Conservation (phyloP, 352 stramenopile species). For the Paralagenidium karlingii region DNA sequence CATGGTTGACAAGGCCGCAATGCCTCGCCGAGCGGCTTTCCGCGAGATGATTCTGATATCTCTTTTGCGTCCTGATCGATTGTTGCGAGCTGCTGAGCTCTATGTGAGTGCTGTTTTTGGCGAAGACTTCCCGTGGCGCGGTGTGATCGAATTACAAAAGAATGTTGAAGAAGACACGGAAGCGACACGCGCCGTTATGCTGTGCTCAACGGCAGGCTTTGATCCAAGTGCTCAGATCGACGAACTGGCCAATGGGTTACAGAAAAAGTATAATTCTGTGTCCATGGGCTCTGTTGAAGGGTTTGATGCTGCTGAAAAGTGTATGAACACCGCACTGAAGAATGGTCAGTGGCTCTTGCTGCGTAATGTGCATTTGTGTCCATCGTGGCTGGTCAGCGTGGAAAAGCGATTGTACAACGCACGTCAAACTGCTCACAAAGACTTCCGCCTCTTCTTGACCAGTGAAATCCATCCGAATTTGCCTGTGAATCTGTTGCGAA, state of each 20-base stretch:
- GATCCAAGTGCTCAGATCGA: conserved; percentile 97
- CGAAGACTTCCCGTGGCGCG: conserved; percentile 88
- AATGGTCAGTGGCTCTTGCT: conserved; percentile 97
- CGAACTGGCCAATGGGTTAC: conserved; percentile 79
- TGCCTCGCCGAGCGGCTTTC: conserved; percentile 54
- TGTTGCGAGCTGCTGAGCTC: conserved; percentile 64
- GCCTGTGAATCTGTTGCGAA: conserved; percentile 92
- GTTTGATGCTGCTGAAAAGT: conserved; percentile 91
- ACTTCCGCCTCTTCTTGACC: conserved; percentile 93
- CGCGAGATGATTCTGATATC: conserved; percentile 71
- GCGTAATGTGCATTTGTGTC: conserved; percentile 98
- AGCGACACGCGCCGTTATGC: conserved; percentile 86
- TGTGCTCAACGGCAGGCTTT: conserved; percentile 96
- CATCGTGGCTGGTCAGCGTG: conserved; percentile 93
- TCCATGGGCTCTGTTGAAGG: conserved; percentile 98
- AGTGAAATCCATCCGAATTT: conserved; percentile 96
- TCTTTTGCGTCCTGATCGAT: conserved; percentile 82
- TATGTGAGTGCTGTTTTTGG: conserved; percentile 84
- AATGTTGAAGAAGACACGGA: conserved; percentile 89
- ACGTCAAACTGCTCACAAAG: conserved; percentile 48
- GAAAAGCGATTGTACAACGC: conserved; percentile 95
- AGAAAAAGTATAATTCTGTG: conserved; percentile 93
- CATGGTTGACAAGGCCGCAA: conserved; percentile 13
- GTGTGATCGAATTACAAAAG: conserved; percentile 88
- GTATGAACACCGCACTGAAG: conserved; percentile 91